A percentile compares a stretch with the other conserved stretches of the same genome.
Evolutionary conservation across 2,329 filamentous ascomycete species (phyloP).

Genomic region (Zasmidium citrigriseum): DNA sequence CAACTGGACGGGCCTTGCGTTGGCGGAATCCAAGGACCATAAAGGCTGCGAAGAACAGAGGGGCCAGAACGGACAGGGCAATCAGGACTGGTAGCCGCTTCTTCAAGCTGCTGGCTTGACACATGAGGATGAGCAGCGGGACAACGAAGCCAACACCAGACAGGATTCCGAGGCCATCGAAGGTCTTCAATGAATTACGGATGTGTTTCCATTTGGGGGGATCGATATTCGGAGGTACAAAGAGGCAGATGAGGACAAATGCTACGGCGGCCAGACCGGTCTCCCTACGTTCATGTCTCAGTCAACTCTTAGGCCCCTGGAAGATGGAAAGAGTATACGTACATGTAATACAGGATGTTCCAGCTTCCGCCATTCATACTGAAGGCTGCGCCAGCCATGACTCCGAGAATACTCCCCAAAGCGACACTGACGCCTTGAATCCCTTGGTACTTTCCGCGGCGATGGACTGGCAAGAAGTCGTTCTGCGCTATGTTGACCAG

Average conservation of each 20-base stretch:
- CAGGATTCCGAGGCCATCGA: constrained; percentile 17
- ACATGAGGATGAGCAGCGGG: not conserved
- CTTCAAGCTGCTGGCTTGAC: not conserved
- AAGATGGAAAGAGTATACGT: constrained; percentile 5
- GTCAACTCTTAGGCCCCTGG: not conserved
- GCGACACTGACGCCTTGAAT: constrained; percentile 25
- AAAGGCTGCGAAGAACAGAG: constrained; percentile 9
- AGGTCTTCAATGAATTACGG: not conserved
- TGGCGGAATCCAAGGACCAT: constrained; percentile 13
- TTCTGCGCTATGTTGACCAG: constrained; percentile 28
- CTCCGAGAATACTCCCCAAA: constrained; percentile 21
- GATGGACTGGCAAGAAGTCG: constrained; percentile 20
- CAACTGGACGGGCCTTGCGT: constrained; percentile 19
- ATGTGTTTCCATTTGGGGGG: constrained; percentile 5
- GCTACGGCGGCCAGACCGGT: constrained; percentile 5
- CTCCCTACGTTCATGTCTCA: constrained; percentile 2
- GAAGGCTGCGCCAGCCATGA: constrained; percentile 21
- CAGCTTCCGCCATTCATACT: constrained; percentile 15
- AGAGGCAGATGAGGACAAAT: constrained; percentile 13
- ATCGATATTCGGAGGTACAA: constrained; percentile 7
- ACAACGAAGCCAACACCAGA: not conserved
- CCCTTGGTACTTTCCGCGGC: constrained; percentile 23
- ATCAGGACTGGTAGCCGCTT: not conserved
- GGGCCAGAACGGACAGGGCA: constrained; percentile 1
- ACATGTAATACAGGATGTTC: not conserved